Conservation (phyloP, 2,329 filamentous ascomycete species). For the Chaetomiaceae sp. region DNA sequence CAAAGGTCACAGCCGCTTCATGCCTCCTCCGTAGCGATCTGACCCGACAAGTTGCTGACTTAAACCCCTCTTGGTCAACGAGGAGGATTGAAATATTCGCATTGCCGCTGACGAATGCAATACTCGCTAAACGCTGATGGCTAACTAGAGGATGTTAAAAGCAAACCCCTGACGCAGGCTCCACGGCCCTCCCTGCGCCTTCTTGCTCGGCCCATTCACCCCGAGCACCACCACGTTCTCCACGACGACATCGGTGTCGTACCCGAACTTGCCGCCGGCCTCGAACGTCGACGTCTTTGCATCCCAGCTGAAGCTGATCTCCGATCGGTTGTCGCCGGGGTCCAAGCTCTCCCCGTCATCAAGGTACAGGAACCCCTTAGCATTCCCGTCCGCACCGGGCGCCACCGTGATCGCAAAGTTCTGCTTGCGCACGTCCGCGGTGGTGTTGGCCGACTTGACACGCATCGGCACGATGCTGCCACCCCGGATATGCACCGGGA, state of each 20-base stretch:
- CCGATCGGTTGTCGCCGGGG: conserved; percentile 10
- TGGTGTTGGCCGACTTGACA: conserved; percentile 43
- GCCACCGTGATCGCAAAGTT: conserved; percentile 45
- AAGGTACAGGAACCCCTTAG: conserved; percentile 43
- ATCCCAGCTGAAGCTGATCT: conserved; percentile 19
- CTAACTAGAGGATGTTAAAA: conserved; percentile 5
- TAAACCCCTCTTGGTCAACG: no score
- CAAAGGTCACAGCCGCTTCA: no score
- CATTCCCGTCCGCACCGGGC: conserved; percentile 41
- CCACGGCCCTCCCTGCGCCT: conserved; percentile 12
- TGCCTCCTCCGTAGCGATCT: no score
- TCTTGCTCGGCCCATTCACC: neutral
- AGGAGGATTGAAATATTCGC: no score
- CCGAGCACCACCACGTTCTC: conserved; percentile 18
- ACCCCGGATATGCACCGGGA: conserved; percentile 58
- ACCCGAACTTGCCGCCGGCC: conserved; percentile 18
- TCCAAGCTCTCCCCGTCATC: conserved; percentile 38
- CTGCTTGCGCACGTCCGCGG: conserved; percentile 40
- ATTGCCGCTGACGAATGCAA: neutral
- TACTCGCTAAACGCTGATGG: neutral
- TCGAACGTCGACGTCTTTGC: conserved; percentile 9
- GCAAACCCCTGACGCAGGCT: conserved; percentile 8
- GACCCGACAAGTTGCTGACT: no score
- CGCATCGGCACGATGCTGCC: conserved; percentile 56
- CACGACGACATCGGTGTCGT: conserved; percentile 11